phyloP scores from a whole-genome alignment of 2,329 filamentous ascomycete genomes.

The Sarocladium brachiariae region DNA sequence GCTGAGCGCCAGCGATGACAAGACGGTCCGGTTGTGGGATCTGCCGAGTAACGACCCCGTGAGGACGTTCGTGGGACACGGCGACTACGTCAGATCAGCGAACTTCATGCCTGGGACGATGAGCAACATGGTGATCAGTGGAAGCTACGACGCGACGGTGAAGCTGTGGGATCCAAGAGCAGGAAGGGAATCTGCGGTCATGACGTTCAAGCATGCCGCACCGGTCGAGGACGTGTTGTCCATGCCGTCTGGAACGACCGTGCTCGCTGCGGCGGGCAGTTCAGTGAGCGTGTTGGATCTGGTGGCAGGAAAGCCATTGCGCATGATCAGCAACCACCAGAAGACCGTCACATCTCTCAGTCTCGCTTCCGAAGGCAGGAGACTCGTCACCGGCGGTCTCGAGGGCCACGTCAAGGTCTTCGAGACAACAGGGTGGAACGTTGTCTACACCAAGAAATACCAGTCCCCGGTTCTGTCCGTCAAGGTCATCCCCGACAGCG shows the following conservation, averaged over 20 bases:
- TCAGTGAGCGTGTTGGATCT: conserved; percentile 88
- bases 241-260: conserved; percentile 76
- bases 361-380: conserved; percentile 70
- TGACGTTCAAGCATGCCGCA: conserved; percentile 92
- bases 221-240: conserved; percentile 85
- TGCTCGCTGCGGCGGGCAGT: conserved; percentile 79
- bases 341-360: conserved; percentile 91
- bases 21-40: conserved; percentile 91
- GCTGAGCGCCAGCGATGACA: conserved; percentile 87
- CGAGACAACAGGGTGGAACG: conserved; percentile 90
- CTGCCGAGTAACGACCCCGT: conserved; percentile 71
- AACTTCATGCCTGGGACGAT: conserved; percentile 71
- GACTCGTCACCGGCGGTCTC: conserved; percentile 79
- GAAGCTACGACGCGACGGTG: conserved; percentile 92
- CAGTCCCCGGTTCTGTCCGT: conserved; percentile 83
- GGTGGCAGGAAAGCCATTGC: conserved; percentile 80
- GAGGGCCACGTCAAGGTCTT: conserved; percentile 98
- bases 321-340: conserved; percentile 87
- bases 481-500: conserved; percentile 52
- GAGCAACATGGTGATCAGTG: conserved; percentile 75
- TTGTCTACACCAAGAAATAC: conserved; percentile 93
- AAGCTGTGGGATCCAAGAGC: conserved; percentile 86
- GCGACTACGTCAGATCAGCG: conserved; percentile 86
- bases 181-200: conserved; percentile 58
- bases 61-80: conserved; percentile 75